Base-by-base conservation (phyloP, 1,139 yeast genomes). In the Suhomyces guaymorum region DNA sequence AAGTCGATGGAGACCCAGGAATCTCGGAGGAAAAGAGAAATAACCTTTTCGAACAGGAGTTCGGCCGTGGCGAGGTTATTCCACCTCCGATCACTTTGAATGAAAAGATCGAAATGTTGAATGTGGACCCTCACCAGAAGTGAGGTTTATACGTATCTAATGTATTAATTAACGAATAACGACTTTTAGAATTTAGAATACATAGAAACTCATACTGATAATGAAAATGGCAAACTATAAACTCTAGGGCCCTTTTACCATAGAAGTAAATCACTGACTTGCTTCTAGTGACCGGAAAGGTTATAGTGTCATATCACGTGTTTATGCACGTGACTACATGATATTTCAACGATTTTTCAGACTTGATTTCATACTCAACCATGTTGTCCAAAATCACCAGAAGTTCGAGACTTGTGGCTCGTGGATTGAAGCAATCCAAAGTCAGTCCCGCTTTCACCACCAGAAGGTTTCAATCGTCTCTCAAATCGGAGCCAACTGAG, bases 51-150 rank as follows among this genome's bases (percentile, higher is more conserved):
- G 42, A 44, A 21, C 35, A 32, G 14, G 39, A 35, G 10, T 43
- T 43, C 35, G 28, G 43, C 9, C 33, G 26, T 9, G 35, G 33
- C 5, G 35, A 39, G 9, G 26, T 16, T 7, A 30, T 32, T 22
- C 47, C 46, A 17, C 61, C 65, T 7, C 60, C 56, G 4, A 47
- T 64, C 10, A 52, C 66, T 7, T 46, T 64, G 22, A 51, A 48
- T 15, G 66, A 65, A 41, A 63, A 63, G 41, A 59, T 65, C 7
- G 45, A 51, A 9, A 38, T 63, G 39, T 47, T 63, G 43, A 49
- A 48, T 33, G 47, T 24, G 24, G 32, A 34, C 18, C 15, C 17
- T 5, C 25, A 25, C 12, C 24, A 27, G 10, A 16, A 27, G 24
- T 26, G 22, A 26, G 9, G 8, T 12, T 11, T 23, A 28, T 17